Evolutionary conservation across 768 basidiomycete species (phyloP), one percentile per base, ranked within the genome.

Genomic region (Mycena epipterygia): DNA sequence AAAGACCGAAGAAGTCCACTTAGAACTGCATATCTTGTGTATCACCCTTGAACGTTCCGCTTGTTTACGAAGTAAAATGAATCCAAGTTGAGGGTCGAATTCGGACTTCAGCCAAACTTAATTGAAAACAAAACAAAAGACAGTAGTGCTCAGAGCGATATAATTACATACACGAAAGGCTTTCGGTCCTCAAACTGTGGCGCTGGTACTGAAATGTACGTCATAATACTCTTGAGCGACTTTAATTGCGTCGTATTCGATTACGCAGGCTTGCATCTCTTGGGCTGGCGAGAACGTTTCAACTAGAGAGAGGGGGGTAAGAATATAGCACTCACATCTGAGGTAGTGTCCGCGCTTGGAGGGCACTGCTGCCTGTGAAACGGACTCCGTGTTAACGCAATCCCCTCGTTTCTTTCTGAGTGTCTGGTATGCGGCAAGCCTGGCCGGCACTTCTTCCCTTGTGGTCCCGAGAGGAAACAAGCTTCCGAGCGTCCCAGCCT

Each of bases 381-480:
- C 63, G 1, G 72, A 68, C 25, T 73, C 64, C 5, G 53, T 53
- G 29, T 56, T 65, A 1, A 69, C 67, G 6, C 56, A 66, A 19
- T 73, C 72, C 13, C 72, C 72, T 17, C 72, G 57, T 21, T 62
- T 64, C 48, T 69, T 73, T 7, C 72, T 23, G 9, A 73, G 51
- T 13, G 51, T 19, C 32, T 73, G 67, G 27, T 64, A 73, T 29
- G 63, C 72, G 25, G 32, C 64, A 12, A 73, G 59, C 23, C 72
- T 21, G 13, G 63, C 52, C 7, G 67, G 58, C 2, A 73, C 52
- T 11, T 73, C 59, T 5, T 61, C 67, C 12, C 16, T 46, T 7
- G 63, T 61, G 1, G 59, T 69, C 21, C 68, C 72, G 1, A 30
- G 21, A 0, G 72, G 64, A 46, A 73, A 37, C 37, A 73, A 30